Percentiles rank a stretch among this genome's conserved stretches.
phyloP scores from a whole-genome alignment of 345 rosid genomes.

The Salix arbutifolia region DNA sequence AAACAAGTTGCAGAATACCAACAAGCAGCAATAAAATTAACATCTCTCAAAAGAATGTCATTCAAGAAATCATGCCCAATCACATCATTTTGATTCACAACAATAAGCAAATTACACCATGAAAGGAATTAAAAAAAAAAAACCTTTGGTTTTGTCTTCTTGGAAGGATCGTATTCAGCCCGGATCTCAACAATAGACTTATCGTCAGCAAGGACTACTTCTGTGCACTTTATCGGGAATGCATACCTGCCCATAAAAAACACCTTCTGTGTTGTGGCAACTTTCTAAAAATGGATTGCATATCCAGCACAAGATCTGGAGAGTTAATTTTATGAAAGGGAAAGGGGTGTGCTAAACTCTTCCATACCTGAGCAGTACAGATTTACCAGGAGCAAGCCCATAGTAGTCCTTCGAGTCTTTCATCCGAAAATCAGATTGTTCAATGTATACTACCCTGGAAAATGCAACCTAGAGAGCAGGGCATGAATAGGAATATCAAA shows the following conservation, averaged over 20 bases:
- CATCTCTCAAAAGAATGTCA: background rate
- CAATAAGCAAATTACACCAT: background rate
- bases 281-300: background rate
- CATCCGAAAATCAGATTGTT: slow-evolving; percentile 80
- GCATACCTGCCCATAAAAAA: slow-evolving; percentile 47
- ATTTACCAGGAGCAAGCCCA: slow-evolving; percentile 96
- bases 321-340: background rate
- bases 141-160: slow-evolving; percentile 89
- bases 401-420: slow-evolving; percentile 93
- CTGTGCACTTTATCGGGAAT: slow-evolving; percentile 66
- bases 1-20: background rate
- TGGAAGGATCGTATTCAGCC: slow-evolving; percentile 82
- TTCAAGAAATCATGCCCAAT: background rate
- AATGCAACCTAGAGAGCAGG: slow-evolving; percentile 53
- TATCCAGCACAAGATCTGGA: background rate
- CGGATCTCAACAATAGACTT: slow-evolving; percentile 64
- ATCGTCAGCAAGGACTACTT: slow-evolving; percentile 66
- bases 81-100: background rate
- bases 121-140: background rate
- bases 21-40: slow-evolving; percentile 1
- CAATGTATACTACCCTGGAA: slow-evolving; percentile 80
- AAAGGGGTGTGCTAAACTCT: background rate
- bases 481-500: background rate
- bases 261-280: background rate
- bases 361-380: slow-evolving; percentile 68